Conservation (phyloP, 768 basidiomycete species). For the Tubosaeta sp. region DNA sequence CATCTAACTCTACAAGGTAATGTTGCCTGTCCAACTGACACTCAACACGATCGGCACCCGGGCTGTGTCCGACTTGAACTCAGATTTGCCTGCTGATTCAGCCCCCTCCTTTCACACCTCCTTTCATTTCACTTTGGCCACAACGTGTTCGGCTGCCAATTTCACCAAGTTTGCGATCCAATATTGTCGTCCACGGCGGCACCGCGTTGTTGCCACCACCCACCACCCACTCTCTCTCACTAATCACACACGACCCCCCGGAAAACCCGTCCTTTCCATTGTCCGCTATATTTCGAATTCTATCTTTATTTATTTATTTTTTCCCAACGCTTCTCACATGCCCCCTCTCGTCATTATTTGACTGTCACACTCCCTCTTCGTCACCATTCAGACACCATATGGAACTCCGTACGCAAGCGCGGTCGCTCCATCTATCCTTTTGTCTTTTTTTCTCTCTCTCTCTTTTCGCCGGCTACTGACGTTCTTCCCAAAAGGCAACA, state of each 20-base stretch:
- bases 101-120: conserved; percentile 13
- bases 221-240: conserved; percentile 8
- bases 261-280: not conserved
- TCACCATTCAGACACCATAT: not conserved
- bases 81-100: conserved; percentile 26
- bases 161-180: not conserved
- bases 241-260: conserved; percentile 13
- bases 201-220: conserved; percentile 22
- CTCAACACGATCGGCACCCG: conserved; percentile 30
- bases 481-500: not conserved
- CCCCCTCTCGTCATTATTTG: conserved; percentile 2
- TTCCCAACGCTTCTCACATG: not conserved
- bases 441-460: not conserved
- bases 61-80: conserved; percentile 22
- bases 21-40: conserved; percentile 33
- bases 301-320: not conserved
- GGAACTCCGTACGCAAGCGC: not conserved
- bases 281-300: not conserved
- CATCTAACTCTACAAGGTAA: conserved; percentile 29
- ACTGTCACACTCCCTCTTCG: not conserved
- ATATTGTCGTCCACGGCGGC: conserved; percentile 12
- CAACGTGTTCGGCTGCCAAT: conserved; percentile 19
- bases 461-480: not conserved
- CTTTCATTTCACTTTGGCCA: conserved; percentile 8
- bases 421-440: not conserved